Evolutionary conservation across 2,329 filamentous ascomycete species (phyloP), one percentile per base, ranked within the genome.

Genomic region (Epichloe scottii): DNA sequence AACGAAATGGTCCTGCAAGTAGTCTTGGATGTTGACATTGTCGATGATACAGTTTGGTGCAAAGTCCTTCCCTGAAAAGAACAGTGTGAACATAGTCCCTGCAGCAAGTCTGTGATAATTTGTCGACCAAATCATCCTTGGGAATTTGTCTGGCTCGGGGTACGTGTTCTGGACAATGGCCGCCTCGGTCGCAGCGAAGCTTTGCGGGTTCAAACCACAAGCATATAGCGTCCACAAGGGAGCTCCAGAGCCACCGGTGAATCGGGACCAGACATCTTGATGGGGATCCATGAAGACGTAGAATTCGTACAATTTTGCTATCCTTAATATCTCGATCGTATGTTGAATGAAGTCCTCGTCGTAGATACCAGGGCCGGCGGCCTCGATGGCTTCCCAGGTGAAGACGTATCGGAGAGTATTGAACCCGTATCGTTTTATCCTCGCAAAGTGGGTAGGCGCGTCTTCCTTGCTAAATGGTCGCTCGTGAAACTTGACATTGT

Each of bases 71-170:
- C 93, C 93, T 8, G 78, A 90, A 66, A 94, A 98, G 71, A 95
- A 98, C 48, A 97, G 71, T 0, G 91, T 95, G 65, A 96, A 97
- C 58, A 97, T 89, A 44, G 89, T 90, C 57, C 90, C 88, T 47
- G 85, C 87, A 3, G 85, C 90, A 47, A 97, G 74, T 23, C 93
- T 81, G 55, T 82, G 86, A 67, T 98, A 98, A 65, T 98, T 98
- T 48, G 94, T 97, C 15, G 91, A 89, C 93, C 93, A 98, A 52
- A 97, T 91, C 94, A 98, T 98, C 71, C 96, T 97, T 23, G 93
- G 93, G 58, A 91, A 98, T 1, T 84, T 77, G 26, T 83, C 83
- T 8, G 90, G 89, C 19, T 95, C 79, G 10, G 87, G 82, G 63
- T 88, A 96, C 2, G 87, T 94, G 62, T 97, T 98, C 49, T 98